These are phyloP conservation scores for Rutstroemia sp. DNA, from an alignment of 2,329 filamentous ascomycete genomes.

Conservation along the genomic window DNA sequence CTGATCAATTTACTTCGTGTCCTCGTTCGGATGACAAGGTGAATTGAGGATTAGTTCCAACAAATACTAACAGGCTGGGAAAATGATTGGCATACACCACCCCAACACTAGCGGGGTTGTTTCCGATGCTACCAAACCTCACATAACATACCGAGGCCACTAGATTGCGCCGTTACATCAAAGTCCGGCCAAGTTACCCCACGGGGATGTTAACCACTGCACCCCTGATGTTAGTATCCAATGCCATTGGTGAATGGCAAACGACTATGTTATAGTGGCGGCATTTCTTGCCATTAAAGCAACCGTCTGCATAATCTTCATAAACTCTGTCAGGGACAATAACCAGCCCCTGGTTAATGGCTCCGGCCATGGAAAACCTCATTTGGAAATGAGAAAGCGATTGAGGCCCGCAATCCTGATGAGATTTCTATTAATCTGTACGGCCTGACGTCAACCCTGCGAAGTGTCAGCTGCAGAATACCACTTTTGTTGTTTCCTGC, in stretches of 20 bases:
- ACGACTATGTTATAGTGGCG: neutral
- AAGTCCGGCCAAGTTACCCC: neutral
- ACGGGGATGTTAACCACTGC: neutral
- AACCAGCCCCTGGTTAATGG: neutral
- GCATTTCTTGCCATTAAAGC: neutral
- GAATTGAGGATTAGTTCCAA: neutral
- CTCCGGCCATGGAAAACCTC: neutral
- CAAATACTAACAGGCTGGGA: neutral
- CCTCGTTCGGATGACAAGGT: neutral
- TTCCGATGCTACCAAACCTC: neutral
- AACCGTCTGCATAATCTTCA: neutral
- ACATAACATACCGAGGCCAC: constrained; percentile 3
- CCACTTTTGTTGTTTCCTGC: too few species aligned
- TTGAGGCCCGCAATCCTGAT: neutral
- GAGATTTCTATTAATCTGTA: neutral
- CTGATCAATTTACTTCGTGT: neutral
- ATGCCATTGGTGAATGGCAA: neutral
- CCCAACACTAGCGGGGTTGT: neutral
- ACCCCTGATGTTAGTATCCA: neutral
- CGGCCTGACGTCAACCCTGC: too few species aligned
- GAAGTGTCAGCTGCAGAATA: too few species aligned
- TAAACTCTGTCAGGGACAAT: neutral
- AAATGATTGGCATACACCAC: too few species aligned
- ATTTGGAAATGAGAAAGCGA: neutral
- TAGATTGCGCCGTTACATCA: constrained; percentile 1